Conservation (phyloP, 2,329 filamentous ascomycete genomes). For the Aspergillus persii region DNA sequence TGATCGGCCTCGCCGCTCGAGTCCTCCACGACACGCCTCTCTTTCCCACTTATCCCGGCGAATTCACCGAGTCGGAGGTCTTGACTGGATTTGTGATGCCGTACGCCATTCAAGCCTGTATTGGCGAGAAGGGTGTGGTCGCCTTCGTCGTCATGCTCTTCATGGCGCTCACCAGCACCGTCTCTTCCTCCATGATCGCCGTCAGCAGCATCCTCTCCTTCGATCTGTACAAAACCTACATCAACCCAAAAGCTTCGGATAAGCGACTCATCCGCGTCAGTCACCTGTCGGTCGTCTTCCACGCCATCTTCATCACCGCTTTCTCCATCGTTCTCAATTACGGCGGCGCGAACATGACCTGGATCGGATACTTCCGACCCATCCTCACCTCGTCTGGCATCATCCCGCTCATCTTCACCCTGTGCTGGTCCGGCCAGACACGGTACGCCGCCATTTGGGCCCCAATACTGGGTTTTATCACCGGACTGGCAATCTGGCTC, state of each 20-base stretch:
- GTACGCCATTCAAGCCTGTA: conserved; percentile 44
- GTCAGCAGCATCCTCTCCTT: conserved; percentile 52
- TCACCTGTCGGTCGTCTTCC: conserved; percentile 49
- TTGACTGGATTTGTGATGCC: conserved; percentile 50
- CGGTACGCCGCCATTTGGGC: conserved; percentile 42
- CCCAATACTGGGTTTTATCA: conserved; percentile 41
- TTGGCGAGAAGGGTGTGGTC: conserved; percentile 44
- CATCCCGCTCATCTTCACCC: conserved; percentile 45
- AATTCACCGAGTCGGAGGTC: conserved; percentile 42
- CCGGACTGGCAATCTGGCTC: conserved; percentile 48
- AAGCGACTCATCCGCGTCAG: conserved; percentile 44
- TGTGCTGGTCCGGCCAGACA: conserved; percentile 49
- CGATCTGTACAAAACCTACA: conserved; percentile 52
- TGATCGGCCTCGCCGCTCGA: conserved; percentile 46
- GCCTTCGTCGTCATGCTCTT: conserved; percentile 51
- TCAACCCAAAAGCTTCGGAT: conserved; percentile 48
- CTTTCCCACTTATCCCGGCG: conserved; percentile 45
- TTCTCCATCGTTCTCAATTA: conserved; percentile 50
- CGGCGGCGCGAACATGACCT: conserved; percentile 50
- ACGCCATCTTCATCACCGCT: conserved; percentile 49
- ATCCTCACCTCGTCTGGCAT: conserved; percentile 46
- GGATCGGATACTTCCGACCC: conserved; percentile 43
- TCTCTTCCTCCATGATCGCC: conserved; percentile 52
- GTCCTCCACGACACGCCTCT: conserved; percentile 48
- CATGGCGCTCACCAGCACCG: conserved; percentile 53